Evolutionary conservation across 1,139 yeast genomes (phyloP).

Genomic region (Saccharomyces hybrid): DNA sequence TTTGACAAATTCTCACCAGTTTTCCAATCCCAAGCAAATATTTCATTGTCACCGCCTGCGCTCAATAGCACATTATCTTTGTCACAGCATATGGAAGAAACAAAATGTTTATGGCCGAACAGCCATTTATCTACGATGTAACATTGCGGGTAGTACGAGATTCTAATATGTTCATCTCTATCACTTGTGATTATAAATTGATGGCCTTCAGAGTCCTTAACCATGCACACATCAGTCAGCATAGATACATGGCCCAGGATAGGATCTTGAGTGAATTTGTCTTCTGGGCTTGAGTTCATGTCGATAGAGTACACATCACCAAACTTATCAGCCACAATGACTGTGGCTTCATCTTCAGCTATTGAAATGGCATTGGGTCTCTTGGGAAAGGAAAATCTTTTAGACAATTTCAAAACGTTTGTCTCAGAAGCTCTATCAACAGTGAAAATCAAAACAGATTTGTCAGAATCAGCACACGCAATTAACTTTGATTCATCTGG

Average conservation of each 20-base stretch:
- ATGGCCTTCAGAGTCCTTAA: conserved; percentile 35
- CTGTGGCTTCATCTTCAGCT: conserved; percentile 41
- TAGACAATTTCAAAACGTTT: conserved; percentile 43
- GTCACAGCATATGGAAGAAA: conserved; percentile 55
- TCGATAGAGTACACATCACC: conserved; percentile 80
- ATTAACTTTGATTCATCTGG: conserved; percentile 49
- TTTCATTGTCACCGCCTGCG: conserved; percentile 83
- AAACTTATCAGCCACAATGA: conserved; percentile 88
- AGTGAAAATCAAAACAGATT: conserved; percentile 61
- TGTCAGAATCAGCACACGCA: conserved; percentile 76
- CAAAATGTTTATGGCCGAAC: conserved; percentile 82
- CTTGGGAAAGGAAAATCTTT: conserved; percentile 77
- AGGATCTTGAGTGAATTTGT: conserved; percentile 40
- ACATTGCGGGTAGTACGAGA: conserved; percentile 73
- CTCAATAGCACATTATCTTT: conserved; percentile 47
- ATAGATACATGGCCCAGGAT: conserved; percentile 93
- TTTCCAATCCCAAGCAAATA: conserved; percentile 77
- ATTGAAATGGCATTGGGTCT: conserved; percentile 77
- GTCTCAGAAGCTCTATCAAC: conserved; percentile 29
- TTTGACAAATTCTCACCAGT: conserved; percentile 40
- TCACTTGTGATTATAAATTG: conserved; percentile 72
- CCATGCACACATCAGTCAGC: conserved; percentile 66
- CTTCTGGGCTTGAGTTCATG: conserved; percentile 27
- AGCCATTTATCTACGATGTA: conserved; percentile 74
- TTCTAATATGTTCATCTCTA: conserved; percentile 91